Evolutionary conservation across 345 rosid genomes (phyloP).

Genomic region (Sonneratia caseolaris): DNA sequence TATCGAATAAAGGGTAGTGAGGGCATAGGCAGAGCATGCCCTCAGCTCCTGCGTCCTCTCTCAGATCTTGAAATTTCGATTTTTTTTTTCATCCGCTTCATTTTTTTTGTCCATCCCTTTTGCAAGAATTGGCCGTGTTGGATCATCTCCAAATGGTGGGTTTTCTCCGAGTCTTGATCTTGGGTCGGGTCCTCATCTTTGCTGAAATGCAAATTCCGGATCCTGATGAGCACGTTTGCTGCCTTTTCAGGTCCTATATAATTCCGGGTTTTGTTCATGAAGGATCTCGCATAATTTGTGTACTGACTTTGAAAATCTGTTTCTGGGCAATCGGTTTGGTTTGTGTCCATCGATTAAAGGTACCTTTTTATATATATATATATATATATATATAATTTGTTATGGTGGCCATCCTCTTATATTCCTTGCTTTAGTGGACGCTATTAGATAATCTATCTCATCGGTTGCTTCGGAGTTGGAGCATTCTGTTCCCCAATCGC

Average conservation of each 20-base stretch:
- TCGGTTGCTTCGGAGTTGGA: not conserved
- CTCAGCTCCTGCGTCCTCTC: slow-evolving; percentile 39
- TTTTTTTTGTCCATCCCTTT: slow-evolving; percentile 4
- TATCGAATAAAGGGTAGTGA: slow-evolving; percentile 16
- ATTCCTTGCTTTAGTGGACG: slow-evolving; percentile 1
- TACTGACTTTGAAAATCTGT: slow-evolving; percentile 24
- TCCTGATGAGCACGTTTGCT: slow-evolving; percentile 19
- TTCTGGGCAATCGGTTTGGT: slow-evolving; percentile 17
- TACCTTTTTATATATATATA: slow-evolving; percentile 12
- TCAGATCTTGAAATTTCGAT: slow-evolving; percentile 43
- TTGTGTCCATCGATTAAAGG: slow-evolving; percentile 27
- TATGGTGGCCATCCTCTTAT: slow-evolving; percentile 13
- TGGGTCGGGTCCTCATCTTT: slow-evolving; percentile 27
- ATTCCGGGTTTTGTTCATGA: slow-evolving; percentile 23
- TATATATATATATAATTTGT: slow-evolving; percentile 6
- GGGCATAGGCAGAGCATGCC: slow-evolving; percentile 53
- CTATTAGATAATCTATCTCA: slow-evolving; percentile 2
- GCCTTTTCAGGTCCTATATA: slow-evolving; percentile 24
- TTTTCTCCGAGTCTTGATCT: slow-evolving; percentile 33
- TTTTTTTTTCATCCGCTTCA: not conserved
- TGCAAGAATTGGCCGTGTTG: slow-evolving; percentile 60
- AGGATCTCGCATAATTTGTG: slow-evolving; percentile 44
- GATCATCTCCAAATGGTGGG: slow-evolving; percentile 55
- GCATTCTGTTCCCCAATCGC: too few relatives aligned
- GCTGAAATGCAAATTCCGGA: slow-evolving; percentile 17